phyloP scores from a whole-genome alignment of 2,329 filamentous ascomycete species.

The Tolypocladium cylindrosporum region DNA sequence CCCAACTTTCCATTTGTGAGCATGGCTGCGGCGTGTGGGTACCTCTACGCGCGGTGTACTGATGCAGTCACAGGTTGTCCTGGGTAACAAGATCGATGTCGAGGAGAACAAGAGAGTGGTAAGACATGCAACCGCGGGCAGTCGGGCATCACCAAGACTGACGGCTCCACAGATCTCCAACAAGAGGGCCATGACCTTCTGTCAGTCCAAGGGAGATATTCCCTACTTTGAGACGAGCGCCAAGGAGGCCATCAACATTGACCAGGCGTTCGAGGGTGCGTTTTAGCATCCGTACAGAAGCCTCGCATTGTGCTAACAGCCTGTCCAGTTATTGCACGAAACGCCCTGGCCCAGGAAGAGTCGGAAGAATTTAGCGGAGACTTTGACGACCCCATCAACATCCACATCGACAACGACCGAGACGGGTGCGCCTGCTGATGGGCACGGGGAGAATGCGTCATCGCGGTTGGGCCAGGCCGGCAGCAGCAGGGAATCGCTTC shows the following conservation, averaged over 20 bases:
- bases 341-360: slow-evolving; percentile 92
- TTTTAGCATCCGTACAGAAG: neutral
- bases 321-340: slow-evolving; percentile 76
- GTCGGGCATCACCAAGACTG: neutral
- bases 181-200: slow-evolving; percentile 95
- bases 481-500: neutral
- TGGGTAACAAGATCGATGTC: slow-evolving; percentile 98
- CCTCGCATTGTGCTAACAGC: neutral
- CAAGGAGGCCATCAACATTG: slow-evolving; percentile 97
- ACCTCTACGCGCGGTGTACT: slow-evolving; percentile 2
- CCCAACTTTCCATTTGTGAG: slow-evolving; percentile 96
- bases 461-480: neutral
- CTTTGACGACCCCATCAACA: slow-evolving; percentile 96
- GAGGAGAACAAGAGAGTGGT: slow-evolving; percentile 95
- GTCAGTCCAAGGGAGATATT: slow-evolving; percentile 92
- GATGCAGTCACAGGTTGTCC: slow-evolving; percentile 56
- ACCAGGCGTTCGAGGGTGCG: slow-evolving; percentile 63
- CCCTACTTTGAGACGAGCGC: slow-evolving; percentile 99
- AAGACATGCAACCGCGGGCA: slow-evolving; percentile 15
- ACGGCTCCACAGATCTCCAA: slow-evolving; percentile 61
- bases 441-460: neutral
- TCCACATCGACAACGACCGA: slow-evolving; percentile 88
- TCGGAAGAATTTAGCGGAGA: slow-evolving; percentile 96
- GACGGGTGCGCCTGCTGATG: slow-evolving; percentile 85
- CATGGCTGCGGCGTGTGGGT: slow-evolving; percentile 7